phyloP scores from a whole-genome alignment of 495 filamentous ascomycete genomes.

The Talaromyces borbonicus region DNA sequence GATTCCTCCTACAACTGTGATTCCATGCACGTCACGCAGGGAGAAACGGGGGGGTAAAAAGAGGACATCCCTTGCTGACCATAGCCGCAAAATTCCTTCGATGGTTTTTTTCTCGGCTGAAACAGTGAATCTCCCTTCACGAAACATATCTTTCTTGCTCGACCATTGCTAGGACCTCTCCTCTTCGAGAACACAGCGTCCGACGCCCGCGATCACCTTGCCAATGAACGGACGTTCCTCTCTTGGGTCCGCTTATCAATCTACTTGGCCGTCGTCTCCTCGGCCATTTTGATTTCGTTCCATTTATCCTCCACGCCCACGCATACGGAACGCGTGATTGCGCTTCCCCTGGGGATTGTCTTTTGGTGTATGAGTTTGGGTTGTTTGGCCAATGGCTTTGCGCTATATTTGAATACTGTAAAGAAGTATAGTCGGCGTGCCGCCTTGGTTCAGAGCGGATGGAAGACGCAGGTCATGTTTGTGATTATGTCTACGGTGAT shows the following conservation, averaged over 20 bases:
- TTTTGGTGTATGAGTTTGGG: constrained; percentile 78
- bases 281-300: constrained; percentile 88
- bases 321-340: constrained; percentile 58
- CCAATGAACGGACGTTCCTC: constrained; percentile 64
- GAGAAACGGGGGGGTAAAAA: no score
- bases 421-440: constrained; percentile 65
- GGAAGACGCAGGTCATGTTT: constrained; percentile 81
- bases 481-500: constrained; percentile 69
- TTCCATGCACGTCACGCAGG: no score
- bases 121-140: constrained; percentile 5
- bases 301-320: constrained; percentile 71
- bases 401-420: constrained; percentile 84
- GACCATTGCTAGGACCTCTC: constrained; percentile 64
- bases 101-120: no score
- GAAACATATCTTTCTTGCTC: constrained; percentile 51
- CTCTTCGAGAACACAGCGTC: constrained; percentile 83
- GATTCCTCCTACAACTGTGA: no score
- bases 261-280: constrained; percentile 80
- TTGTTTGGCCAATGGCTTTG: constrained; percentile 66
- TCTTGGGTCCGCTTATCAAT: constrained; percentile 88
- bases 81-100: no score
- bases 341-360: constrained; percentile 72
- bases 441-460: constrained; percentile 86
- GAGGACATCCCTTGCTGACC: no score
- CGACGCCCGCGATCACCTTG: constrained; percentile 66